These are phyloP conservation scores for Datisca glomerata DNA, from an alignment of 306 rosid genomes.

Conservation along the genomic window DNA sequence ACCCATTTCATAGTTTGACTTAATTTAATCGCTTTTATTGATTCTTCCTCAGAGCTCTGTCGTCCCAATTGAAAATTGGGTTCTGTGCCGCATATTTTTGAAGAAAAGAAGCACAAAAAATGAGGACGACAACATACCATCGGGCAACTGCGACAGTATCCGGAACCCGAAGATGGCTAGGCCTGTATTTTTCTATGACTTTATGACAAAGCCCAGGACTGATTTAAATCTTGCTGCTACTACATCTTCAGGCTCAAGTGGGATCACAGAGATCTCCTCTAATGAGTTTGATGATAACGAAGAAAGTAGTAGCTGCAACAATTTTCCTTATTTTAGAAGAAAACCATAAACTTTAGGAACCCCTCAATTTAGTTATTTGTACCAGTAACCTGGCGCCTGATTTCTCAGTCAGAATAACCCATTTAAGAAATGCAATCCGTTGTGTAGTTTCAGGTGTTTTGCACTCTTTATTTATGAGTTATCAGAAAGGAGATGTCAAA, in stretches of 20 bases:
- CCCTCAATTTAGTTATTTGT: slow-evolving; percentile 7
- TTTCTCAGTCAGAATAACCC: slow-evolving; percentile 23
- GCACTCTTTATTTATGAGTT: slow-evolving; percentile 11
- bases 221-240: slow-evolving; percentile 32
- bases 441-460: slow-evolving; percentile 11
- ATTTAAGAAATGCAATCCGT: slow-evolving; percentile 12
- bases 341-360: slow-evolving; percentile 16
- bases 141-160: not conserved
- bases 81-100: slow-evolving; percentile 80
- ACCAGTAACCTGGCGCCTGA: slow-evolving; percentile 13
- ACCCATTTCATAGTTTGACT: not conserved
- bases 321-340: slow-evolving; percentile 29
- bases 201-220: slow-evolving; percentile 40
- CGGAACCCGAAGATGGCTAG: slow-evolving; percentile 1
- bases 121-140: slow-evolving; percentile 19
- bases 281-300: slow-evolving; percentile 52
- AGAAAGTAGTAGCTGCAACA: slow-evolving; percentile 68
- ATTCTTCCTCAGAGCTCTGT: slow-evolving; percentile 25
- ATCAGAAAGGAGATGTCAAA: slow-evolving; percentile 5
- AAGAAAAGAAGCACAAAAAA: slow-evolving; percentile 55
- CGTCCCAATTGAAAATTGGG: slow-evolving; percentile 55
- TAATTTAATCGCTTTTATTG: not conserved
- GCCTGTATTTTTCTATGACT: slow-evolving; percentile 80
- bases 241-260: slow-evolving; percentile 59
- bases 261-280: slow-evolving; percentile 45